Evolutionary conservation across 2,329 filamentous ascomycete species (phyloP).

Genomic region (Ophiosphaerella korrae): DNA sequence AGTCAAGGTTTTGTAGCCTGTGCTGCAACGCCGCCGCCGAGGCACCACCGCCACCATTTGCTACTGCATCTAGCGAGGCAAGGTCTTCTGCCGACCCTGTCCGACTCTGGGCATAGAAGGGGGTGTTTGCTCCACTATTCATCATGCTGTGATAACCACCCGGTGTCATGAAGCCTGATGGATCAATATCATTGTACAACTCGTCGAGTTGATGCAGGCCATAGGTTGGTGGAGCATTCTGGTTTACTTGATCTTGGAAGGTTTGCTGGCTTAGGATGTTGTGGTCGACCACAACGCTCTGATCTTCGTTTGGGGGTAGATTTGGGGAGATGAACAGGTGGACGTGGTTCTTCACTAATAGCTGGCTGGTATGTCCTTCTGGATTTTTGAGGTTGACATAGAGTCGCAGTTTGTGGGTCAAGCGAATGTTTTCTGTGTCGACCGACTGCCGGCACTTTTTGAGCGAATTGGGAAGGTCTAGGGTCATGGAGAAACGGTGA

Average conservation of each 20-base stretch:
- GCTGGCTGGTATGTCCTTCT: slow-evolving; percentile 91
- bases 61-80: slow-evolving; percentile 57
- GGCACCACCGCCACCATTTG: slow-evolving; percentile 47
- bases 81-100: slow-evolving; percentile 84
- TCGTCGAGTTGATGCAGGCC: slow-evolving; percentile 88
- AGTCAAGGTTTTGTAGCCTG: slow-evolving; percentile 62
- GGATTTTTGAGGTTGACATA: slow-evolving; percentile 92
- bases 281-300: slow-evolving; percentile 65
- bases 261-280: slow-evolving; percentile 43
- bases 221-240: slow-evolving; percentile 87
- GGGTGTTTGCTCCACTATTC: slow-evolving; percentile 69
- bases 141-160: slow-evolving; percentile 63
- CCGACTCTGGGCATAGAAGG: slow-evolving; percentile 72
- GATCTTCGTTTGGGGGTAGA: slow-evolving; percentile 84
- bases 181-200: slow-evolving; percentile 85
- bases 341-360: slow-evolving; percentile 87
- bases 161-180: slow-evolving; percentile 79
- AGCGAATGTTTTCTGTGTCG: slow-evolving; percentile 85
- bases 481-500: slow-evolving; percentile 62
- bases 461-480: slow-evolving; percentile 79
- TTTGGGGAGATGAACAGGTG: slow-evolving; percentile 96
- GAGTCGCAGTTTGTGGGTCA: slow-evolving; percentile 90
- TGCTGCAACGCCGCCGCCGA: slow-evolving; percentile 71
- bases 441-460: slow-evolving; percentile 87
- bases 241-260: slow-evolving; percentile 61